phyloP scores from a whole-genome alignment of 2,329 filamentous ascomycete genomes.

The Cladophialophora yegresii region DNA sequence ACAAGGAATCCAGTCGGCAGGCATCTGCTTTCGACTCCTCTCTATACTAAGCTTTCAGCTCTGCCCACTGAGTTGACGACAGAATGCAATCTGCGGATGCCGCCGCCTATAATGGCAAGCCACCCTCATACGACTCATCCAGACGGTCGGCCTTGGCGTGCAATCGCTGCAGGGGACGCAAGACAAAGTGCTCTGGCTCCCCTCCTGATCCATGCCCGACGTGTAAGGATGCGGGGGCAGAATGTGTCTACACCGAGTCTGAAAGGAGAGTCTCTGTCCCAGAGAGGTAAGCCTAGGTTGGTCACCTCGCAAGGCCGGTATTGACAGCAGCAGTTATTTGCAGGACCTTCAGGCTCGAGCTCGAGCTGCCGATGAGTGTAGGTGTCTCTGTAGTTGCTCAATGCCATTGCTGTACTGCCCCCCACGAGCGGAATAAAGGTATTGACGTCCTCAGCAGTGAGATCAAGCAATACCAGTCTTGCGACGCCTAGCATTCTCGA shows the following conservation, averaged over 20 bases:
- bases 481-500: constrained; percentile 31
- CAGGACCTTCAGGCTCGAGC: constrained; percentile 43
- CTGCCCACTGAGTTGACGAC: background rate
- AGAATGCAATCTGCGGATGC: constrained; percentile 20
- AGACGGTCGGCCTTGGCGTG: constrained; percentile 35
- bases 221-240: constrained; percentile 40
- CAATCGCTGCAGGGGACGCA: constrained; percentile 44
- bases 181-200: constrained; percentile 43
- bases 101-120: constrained; percentile 10
- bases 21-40: background rate
- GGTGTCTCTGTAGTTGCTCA: background rate
- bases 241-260: constrained; percentile 44
- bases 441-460: constrained; percentile 12
- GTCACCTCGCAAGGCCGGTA: constrained; percentile 15
- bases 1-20: background rate
- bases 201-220: constrained; percentile 43
- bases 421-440: background rate
- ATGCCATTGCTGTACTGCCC: background rate
- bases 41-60: background rate
- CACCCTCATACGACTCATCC: constrained; percentile 23
- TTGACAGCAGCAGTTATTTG: constrained; percentile 36
- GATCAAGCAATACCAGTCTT: constrained; percentile 17
- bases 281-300: constrained; percentile 39
- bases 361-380: constrained; percentile 32
- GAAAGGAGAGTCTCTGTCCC: constrained; percentile 43